Evolutionary conservation across 1,284 basidiomycete species (phyloP).

Genomic region (Pseudozyma pruni): DNA sequence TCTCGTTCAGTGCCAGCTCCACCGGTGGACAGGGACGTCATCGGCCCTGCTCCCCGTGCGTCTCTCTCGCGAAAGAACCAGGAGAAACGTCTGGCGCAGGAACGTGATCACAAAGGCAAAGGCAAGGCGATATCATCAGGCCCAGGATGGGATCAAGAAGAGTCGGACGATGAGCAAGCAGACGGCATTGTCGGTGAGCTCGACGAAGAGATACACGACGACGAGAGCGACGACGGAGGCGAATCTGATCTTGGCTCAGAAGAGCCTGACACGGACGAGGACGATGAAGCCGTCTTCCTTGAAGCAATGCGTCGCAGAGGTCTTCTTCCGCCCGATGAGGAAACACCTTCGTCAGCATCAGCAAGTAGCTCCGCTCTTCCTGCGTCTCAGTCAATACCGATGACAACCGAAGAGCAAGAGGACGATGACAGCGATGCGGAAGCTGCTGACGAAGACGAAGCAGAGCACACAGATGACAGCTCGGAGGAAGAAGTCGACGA

Average conservation of each 20-base stretch:
- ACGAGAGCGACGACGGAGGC: slow-evolving; percentile 1
- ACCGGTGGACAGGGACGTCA: slow-evolving; percentile 4
- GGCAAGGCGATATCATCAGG: slow-evolving; percentile 23
- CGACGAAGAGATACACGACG: slow-evolving; percentile 12
- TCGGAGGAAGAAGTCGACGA: slow-evolving; percentile 21
- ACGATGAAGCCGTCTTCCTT: slow-evolving; percentile 58
- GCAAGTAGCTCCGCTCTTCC: slow-evolving; percentile 3
- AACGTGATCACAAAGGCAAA: slow-evolving; percentile 20
- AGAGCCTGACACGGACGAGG: slow-evolving; percentile 55
- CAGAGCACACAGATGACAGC: slow-evolving; percentile 20
- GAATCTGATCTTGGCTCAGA: slow-evolving; percentile 39
- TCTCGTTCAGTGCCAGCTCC: slow-evolving; percentile 1
- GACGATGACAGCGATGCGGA: slow-evolving; percentile 22
- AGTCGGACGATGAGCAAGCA: slow-evolving; percentile 21
- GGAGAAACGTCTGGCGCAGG: slow-evolving; percentile 17
- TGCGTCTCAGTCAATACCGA: slow-evolving; percentile 2
- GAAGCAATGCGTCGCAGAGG: slow-evolving; percentile 62
- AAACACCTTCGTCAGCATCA: slow-evolving; percentile 11
- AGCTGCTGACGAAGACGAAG: slow-evolving; percentile 15
- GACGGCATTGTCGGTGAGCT: background rate
- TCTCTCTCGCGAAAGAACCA: slow-evolving; percentile 39
- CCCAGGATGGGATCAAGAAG: slow-evolving; percentile 32
- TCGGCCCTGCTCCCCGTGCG: slow-evolving; percentile 38
- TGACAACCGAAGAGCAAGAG: background rate
- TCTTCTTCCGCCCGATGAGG: slow-evolving; percentile 14